These are phyloP conservation scores for Breynia disticha DNA, from an alignment of 441 rosid genomes.

Conservation along the genomic window DNA sequence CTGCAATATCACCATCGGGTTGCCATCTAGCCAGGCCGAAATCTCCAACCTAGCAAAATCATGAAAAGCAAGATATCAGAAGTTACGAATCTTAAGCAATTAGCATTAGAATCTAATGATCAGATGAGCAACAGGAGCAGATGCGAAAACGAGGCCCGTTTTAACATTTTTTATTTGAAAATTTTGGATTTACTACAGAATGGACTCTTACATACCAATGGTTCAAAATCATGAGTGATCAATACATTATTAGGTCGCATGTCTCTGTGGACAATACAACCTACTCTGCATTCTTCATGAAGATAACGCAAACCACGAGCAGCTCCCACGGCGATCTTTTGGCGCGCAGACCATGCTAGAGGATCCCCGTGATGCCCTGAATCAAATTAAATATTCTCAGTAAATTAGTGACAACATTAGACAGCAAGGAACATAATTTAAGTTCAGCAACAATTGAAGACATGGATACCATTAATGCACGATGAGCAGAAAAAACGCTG, in stretches of 20 bases:
- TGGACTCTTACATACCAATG: conserved; percentile 48
- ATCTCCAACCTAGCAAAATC: conserved; percentile 74
- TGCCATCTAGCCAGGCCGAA: conserved; percentile 99
- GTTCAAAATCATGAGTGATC: conserved; percentile 94
- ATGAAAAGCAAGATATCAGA: not conserved
- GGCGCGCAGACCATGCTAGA: conserved; percentile 84
- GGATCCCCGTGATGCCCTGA: conserved; percentile 56
- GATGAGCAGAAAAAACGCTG: too few species aligned
- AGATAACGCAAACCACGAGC: conserved; percentile 98
- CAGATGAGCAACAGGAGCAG: not conserved
- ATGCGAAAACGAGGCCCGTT: not conserved
- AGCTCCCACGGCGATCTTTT: conserved; percentile 95
- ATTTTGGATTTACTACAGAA: not conserved
- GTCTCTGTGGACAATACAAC: conserved; percentile 98
- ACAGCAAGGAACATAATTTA: not conserved
- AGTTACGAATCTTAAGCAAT: too few species aligned
- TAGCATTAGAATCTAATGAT: not conserved
- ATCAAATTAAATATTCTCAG: conserved; percentile 1
- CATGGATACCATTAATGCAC: not conserved
- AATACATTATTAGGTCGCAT: conserved; percentile 98
- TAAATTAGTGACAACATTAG: not conserved
- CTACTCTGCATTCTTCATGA: conserved; percentile 99
- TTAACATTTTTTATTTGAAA: not conserved
- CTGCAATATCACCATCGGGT: conserved; percentile 93
- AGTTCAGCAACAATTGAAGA: too few species aligned